A percentile compares a stretch with the other conserved stretches of the same genome.
Conservation (phyloP, 2,329 filamentous ascomycete genomes). For the Arthrobotrys musiformis region DNA sequence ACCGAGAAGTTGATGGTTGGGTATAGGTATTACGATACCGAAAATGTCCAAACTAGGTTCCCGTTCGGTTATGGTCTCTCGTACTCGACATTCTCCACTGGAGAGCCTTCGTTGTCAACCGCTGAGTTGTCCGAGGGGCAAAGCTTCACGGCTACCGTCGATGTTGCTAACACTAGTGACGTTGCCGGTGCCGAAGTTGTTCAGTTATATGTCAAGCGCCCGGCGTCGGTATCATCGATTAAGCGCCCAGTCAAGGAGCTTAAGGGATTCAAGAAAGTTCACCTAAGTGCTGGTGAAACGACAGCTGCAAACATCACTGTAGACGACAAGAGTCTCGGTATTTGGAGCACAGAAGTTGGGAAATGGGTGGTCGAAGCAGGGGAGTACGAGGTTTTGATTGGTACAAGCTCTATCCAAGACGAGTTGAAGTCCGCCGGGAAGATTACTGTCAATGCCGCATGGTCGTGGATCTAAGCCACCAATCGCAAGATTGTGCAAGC, state of each 20-base stretch:
- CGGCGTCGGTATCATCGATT: conserved; percentile 70
- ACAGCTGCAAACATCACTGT: conserved; percentile 20
- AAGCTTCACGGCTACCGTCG: conserved; percentile 62
- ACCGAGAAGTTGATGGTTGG: conserved; percentile 79
- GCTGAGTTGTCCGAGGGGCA: conserved; percentile 68
- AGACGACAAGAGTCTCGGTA: conserved; percentile 36
- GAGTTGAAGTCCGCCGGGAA: conserved; percentile 16
- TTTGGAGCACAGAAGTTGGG: conserved; percentile 30
- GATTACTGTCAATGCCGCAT: conserved; percentile 18
- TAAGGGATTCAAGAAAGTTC: conserved; percentile 75
- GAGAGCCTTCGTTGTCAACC: conserved; percentile 67
- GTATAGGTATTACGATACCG: conserved; percentile 75
- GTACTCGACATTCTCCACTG: conserved; percentile 73
- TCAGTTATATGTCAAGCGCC: conserved; percentile 69
- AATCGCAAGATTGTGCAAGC: background rate
- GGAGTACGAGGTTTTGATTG: conserved; percentile 39
- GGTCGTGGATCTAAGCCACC: conserved; percentile 36
- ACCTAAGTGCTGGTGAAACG: conserved; percentile 33
- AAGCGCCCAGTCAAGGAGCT: conserved; percentile 74
- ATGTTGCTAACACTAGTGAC: conserved; percentile 70
- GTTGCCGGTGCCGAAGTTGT: conserved; percentile 74
- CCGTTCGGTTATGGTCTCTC: conserved; percentile 75
- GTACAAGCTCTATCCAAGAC: conserved; percentile 38
- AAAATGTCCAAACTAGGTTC: conserved; percentile 71
- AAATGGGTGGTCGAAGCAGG: conserved; percentile 50